phyloP scores from a whole-genome alignment of 116 monocot genomes.

The Phalaenopsis hybrid region DNA sequence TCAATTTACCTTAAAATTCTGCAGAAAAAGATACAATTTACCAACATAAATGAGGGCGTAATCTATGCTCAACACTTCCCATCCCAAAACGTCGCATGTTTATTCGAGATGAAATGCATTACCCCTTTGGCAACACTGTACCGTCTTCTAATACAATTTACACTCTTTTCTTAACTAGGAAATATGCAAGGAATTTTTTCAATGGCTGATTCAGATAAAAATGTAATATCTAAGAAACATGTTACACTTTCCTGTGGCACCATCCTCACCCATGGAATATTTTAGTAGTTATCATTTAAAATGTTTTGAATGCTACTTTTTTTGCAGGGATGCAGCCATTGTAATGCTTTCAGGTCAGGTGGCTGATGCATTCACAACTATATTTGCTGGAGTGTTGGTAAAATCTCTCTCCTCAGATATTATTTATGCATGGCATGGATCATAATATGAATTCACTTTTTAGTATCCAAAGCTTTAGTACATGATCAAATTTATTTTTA shows the following conservation, averaged over 20 bases:
- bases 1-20: not conserved
- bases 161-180: not conserved
- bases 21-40: not conserved
- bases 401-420: not conserved
- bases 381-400: constrained; percentile 89
- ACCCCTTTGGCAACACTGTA: not conserved
- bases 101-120: not conserved
- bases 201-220: not conserved
- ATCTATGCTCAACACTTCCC: not conserved
- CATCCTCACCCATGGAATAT: not conserved
- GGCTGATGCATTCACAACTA: constrained; percentile 83
- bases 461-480: not conserved
- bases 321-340: constrained; percentile 61
- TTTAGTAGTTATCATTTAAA: not conserved
- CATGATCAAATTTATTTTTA: not conserved
- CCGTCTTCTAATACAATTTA: not conserved
- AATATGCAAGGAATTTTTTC: not conserved
- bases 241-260: not conserved
- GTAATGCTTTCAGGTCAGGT: constrained; percentile 95
- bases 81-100: not conserved
- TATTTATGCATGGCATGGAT: constrained; percentile 1
- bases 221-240: not conserved
- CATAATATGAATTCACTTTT: constrained; percentile 1
- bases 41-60: not conserved
- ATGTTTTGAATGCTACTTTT: not conserved